Evolutionary conservation across 176 grass and related monocot species (phyloP), one percentile per base, ranked within the genome.

Genomic region (Miscanthus lutarioriparius): DNA sequence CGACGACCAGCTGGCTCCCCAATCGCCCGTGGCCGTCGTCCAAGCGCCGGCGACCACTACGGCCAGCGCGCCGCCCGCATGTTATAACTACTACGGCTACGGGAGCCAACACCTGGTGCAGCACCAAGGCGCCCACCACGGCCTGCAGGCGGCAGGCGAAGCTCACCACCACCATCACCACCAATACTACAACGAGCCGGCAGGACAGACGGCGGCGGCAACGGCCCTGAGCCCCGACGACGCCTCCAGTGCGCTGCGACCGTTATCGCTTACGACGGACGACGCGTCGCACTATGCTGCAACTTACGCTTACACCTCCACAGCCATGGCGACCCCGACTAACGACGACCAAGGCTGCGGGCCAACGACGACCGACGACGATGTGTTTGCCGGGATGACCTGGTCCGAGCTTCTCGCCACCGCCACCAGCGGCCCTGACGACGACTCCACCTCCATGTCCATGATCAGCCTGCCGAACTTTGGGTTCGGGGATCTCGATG

Each of bases 401-500:
- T 95, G 93, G 93, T 83, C 80, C 23, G 93, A 91, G 81, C 76
- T 87, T 7, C 91, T 93, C 5, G 78, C 78, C 7, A 74, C 89
- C 23, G 28, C 79, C 7, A 54, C 17, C 20, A 22, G 8, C 54
- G 74, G 87, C 11, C 14, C 65, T 25, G 62, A 79, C 28, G 74
- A 78, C 14, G 32, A 64, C 25, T 64, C 25, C 61, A 28, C 11
- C 61, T 59, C 56, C 56, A 63, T 27, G 59, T 23, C 41, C 19
- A 38, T 63, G 25, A 70, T 81, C 8, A 77, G 77, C 28, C 22
- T 59, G 56, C 86, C 86, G 20, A 91, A 90, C 47, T 89, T 95
- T 0, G 92, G 61, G 61, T 28, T 28, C 25, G 26, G 26, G 25
- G 25, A 30, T 14, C 5, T 64, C 25, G 25, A 64, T 11, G 25